Percentiles rank a stretch among this genome's conserved stretches.
Conservation (phyloP, 805 yeast genomes). For the Clavispora vitiphila region DNA sequence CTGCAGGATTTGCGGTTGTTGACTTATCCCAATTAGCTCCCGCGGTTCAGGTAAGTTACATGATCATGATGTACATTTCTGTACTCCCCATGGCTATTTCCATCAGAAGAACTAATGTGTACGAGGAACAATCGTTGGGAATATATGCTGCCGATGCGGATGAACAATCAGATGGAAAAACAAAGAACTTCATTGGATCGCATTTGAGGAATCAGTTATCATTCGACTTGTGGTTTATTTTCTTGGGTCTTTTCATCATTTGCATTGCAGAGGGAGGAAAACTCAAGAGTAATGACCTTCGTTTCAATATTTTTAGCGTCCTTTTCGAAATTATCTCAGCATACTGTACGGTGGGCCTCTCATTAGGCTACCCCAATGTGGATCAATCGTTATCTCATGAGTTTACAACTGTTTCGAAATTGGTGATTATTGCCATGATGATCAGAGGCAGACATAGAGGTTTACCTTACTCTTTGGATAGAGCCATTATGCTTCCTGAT, state of each 20-base stretch:
- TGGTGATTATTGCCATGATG: conserved; percentile 85
- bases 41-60: conserved; percentile 87
- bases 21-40: conserved; percentile 72
- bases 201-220: conserved; percentile 91
- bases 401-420: conserved; percentile 68
- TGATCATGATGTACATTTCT: conserved; percentile 97
- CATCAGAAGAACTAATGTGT: conserved; percentile 93
- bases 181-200: conserved; percentile 68
- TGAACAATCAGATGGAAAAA: conserved; percentile 31
- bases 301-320: conserved; percentile 64
- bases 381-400: conserved; percentile 69
- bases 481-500: conserved; percentile 86
- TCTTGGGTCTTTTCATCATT: conserved; percentile 77
- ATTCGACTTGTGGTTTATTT: conserved; percentile 91
- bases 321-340: conserved; percentile 91
- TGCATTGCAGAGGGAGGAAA: conserved; percentile 79
- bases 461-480: conserved; percentile 84
- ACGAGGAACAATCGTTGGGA: conserved; percentile 96
- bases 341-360: conserved; percentile 93
- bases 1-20: conserved; percentile 83
- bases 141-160: conserved; percentile 47
- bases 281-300: conserved; percentile 37
- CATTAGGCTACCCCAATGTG: conserved; percentile 72
- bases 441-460: conserved; percentile 97
- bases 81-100: conserved; percentile 95